These are phyloP conservation scores for Apiospora marii DNA, from an alignment of 2,329 filamentous ascomycete species.

Conservation along the genomic window DNA sequence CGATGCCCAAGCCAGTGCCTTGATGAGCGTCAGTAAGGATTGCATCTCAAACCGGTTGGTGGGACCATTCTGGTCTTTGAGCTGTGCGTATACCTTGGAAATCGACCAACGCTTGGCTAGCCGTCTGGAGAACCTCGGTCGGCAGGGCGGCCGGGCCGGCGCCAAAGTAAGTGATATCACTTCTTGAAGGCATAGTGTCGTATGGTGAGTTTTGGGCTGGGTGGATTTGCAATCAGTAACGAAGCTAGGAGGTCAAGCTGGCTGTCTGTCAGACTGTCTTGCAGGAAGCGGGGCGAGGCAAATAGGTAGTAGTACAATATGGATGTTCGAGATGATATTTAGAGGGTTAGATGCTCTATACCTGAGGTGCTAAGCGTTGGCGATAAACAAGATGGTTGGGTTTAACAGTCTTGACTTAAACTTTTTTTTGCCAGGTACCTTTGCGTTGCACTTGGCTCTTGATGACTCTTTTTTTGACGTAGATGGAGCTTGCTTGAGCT, in stretches of 20 bases:
- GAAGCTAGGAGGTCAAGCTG: slow-evolving; percentile 13
- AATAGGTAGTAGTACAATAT: not conserved
- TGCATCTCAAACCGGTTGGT: slow-evolving; percentile 40
- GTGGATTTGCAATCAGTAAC: slow-evolving; percentile 15
- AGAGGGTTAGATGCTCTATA: not conserved
- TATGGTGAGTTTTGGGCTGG: slow-evolving; percentile 40
- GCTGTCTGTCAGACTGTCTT: not conserved
- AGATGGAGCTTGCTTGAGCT: slow-evolving; percentile 4
- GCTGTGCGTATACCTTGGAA: slow-evolving; percentile 59
- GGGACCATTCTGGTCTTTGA: not conserved
- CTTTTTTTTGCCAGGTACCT: not conserved
- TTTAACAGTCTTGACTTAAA: not conserved
- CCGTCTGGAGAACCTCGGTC: slow-evolving; percentile 79
- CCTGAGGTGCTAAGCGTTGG: not conserved
- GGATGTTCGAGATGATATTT: not conserved
- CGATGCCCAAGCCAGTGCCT: slow-evolving; percentile 81
- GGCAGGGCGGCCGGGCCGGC: slow-evolving; percentile 90
- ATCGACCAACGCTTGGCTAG: slow-evolving; percentile 80
- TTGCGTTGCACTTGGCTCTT: not conserved
- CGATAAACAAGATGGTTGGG: not conserved
- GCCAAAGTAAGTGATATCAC: slow-evolving; percentile 85
- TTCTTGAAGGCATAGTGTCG: slow-evolving; percentile 67
- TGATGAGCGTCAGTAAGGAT: slow-evolving; percentile 75
- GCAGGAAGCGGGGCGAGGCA: not conserved
- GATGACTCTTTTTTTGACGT: slow-evolving; percentile 15